Percentiles rank a stretch among this genome's conserved stretches.
Conservation (phyloP, 768 basidiomycete genomes). For the Tulasnella sp. region DNA sequence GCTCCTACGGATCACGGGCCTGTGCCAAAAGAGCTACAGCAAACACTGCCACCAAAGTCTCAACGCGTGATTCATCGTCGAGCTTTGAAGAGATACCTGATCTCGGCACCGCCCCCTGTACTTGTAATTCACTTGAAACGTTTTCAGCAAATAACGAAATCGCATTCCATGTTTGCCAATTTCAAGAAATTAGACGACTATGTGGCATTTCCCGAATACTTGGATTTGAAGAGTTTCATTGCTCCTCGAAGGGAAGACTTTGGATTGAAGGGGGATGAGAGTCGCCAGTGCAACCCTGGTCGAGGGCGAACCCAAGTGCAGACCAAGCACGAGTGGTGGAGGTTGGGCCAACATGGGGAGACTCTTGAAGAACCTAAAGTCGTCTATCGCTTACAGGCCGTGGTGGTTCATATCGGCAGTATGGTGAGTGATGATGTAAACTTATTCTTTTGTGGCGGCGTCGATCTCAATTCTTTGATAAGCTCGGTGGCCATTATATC, state of each 20-base stretch:
- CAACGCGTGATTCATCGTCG: constrained; percentile 63
- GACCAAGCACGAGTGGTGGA: constrained; percentile 5
- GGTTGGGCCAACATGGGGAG: constrained; percentile 16
- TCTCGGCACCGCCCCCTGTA: constrained; percentile 71
- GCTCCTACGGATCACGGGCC: background rate
- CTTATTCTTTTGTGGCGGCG: background rate
- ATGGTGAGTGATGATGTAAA: constrained; percentile 43
- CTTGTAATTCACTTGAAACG: constrained; percentile 89
- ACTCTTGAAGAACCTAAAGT: constrained; percentile 28
- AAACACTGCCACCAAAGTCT: constrained; percentile 20
- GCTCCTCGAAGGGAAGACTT: constrained; percentile 68
- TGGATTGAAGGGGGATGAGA: constrained; percentile 33
- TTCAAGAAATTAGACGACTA: constrained; percentile 82
- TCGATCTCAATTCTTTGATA: background rate
- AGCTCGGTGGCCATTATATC: constrained; percentile 85
- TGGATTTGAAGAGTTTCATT: constrained; percentile 77
- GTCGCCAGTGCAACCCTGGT: too few species aligned
- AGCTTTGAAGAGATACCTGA: constrained; percentile 90
- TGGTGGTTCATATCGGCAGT: constrained; percentile 76
- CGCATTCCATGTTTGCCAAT: constrained; percentile 33
- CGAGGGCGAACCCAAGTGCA: constrained; percentile 13
- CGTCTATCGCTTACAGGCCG: constrained; percentile 61
- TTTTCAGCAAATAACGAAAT: constrained; percentile 59
- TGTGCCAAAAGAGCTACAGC: background rate
- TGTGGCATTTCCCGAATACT: constrained; percentile 73